Evolutionary conservation across 345 rosid species (phyloP), one percentile per base, ranked within the genome.

Genomic region (Dimocarpus longan): DNA sequence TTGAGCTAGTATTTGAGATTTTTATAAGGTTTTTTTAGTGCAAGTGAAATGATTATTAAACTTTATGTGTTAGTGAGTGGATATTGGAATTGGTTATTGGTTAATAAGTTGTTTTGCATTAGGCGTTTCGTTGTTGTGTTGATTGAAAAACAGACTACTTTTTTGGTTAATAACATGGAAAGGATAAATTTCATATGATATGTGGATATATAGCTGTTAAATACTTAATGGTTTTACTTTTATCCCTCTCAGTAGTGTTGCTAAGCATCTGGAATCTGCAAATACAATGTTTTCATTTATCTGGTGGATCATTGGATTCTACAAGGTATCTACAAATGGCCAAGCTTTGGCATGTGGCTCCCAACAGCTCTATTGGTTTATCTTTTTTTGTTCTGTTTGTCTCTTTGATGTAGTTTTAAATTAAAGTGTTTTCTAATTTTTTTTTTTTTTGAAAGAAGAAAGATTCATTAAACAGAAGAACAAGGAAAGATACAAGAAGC

Each of bases 231-330:
- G 64, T 75, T 84, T 26, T 78, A 59, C 73, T 70, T 54, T 60
- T 42, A 39, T 79, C 22, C 42, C n/a, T 78, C 66, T 62, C 88
- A 72, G 88, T 83, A 93, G 91, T 76, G 86, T 87, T 74, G 92
- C 97, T 4, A 96, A 96, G 89, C 95, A 96, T 85, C 86, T 96
- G 82, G 99, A 93, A 82, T 93, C 99, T 70, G 98, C 97, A 48
- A 96, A 94, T 80, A 94, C 99, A n/a, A 90, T 96, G 94, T 91
- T 96, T 80, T 96, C 98, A 1, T 96, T 96, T 85, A 82, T 96
- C 75, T 96, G 99, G 99, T 96, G 99, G 99, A 93, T 94, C 91
- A 87, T 94, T 86, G 99, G 99, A 48, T 96, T 94, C 88, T 96
- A 94, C 84, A 93, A 98, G 99, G 93, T 96, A 64, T 94, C 99